A percentile compares a stretch with the other conserved stretches of the same genome.
phyloP scores from a whole-genome alignment of 2,329 filamentous ascomycete genomes.

The Pseudogymnoascus sp. region DNA sequence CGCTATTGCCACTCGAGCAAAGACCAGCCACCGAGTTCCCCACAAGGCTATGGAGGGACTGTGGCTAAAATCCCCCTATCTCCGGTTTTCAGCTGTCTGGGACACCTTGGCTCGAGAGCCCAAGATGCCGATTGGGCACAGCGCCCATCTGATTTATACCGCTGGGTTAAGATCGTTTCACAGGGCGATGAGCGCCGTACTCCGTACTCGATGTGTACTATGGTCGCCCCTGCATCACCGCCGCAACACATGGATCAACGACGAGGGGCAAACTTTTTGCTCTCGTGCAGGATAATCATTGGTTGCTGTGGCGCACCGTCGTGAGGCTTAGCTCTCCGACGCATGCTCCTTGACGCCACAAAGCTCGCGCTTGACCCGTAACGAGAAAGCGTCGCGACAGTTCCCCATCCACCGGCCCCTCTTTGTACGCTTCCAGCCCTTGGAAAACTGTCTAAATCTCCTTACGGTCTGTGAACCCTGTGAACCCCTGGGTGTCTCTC shows the following conservation, averaged over 20 bases:
- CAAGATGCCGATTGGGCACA: background rate
- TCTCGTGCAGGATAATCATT: constrained; percentile 2
- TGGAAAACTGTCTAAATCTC: background rate
- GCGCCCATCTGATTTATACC: background rate
- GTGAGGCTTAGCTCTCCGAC: constrained; percentile 5
- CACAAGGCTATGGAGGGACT: background rate
- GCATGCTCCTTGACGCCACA: constrained; percentile 5
- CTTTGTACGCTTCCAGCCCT: background rate
- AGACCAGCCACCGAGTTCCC: background rate
- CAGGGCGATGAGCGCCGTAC: background rate
- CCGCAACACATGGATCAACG: constrained; percentile 2
- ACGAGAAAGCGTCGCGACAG: background rate
- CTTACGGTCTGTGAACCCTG: background rate
- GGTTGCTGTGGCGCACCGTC: background rate
- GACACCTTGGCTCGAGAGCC: background rate
- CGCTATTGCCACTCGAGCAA: background rate
- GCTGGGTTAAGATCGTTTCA: constrained; percentile 4
- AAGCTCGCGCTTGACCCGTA: background rate
- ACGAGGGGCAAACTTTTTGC: constrained; percentile 4
- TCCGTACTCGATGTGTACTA: background rate
- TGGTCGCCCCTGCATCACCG: background rate
- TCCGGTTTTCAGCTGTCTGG: constrained; percentile 6
- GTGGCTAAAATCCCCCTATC: background rate
- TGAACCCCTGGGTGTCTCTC: constrained; percentile 1
- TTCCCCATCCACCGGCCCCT: constrained; percentile 2